Conservation (phyloP, 2,329 filamentous ascomycete genomes). For the Tolypocladium endophyticum region DNA sequence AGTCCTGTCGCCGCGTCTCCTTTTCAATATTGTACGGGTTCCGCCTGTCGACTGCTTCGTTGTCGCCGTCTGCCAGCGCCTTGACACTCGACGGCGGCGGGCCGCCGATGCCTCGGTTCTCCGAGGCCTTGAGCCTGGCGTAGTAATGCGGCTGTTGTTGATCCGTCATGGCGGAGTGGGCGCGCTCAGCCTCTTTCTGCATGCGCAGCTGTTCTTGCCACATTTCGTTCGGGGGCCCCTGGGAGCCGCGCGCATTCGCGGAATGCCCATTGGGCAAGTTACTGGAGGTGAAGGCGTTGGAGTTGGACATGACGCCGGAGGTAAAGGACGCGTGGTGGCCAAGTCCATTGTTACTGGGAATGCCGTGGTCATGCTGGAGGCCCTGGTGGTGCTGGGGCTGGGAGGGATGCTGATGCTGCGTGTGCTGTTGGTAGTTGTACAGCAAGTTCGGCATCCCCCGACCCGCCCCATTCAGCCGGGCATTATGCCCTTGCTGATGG, state of each 20-base stretch:
- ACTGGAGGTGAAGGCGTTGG: slow-evolving; percentile 46
- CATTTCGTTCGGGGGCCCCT: slow-evolving; percentile 52
- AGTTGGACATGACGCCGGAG: slow-evolving; percentile 45
- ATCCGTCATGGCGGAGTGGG: slow-evolving; percentile 60
- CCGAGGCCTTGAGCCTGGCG: slow-evolving; percentile 57
- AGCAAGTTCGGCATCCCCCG: slow-evolving; percentile 54
- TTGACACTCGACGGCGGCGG: slow-evolving; percentile 39
- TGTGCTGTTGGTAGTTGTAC: slow-evolving; percentile 58
- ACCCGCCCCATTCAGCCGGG: slow-evolving; percentile 54
- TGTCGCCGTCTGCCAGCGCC: slow-evolving; percentile 37
- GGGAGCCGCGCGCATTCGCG: slow-evolving; percentile 34
- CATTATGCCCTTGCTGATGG: slow-evolving; percentile 63
- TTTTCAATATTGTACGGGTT: slow-evolving; percentile 56
- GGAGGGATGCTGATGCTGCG: slow-evolving; percentile 50
- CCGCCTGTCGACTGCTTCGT: slow-evolving; percentile 45
- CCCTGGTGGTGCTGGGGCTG: slow-evolving; percentile 54
- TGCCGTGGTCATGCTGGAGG: slow-evolving; percentile 47
- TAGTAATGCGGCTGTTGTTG: slow-evolving; percentile 60
- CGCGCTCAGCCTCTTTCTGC: slow-evolving; percentile 66
- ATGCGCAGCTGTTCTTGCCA: slow-evolving; percentile 83
- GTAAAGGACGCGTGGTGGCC: slow-evolving; percentile 30
- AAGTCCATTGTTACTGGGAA: slow-evolving; percentile 42
- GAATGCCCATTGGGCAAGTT: slow-evolving; percentile 48
- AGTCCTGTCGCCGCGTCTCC: slow-evolving; percentile 64
- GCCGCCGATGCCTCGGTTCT: slow-evolving; percentile 56